Base-by-base conservation (phyloP, 1,284 basidiomycete genomes). In the Cryptococcus wingfieldii region DNA sequence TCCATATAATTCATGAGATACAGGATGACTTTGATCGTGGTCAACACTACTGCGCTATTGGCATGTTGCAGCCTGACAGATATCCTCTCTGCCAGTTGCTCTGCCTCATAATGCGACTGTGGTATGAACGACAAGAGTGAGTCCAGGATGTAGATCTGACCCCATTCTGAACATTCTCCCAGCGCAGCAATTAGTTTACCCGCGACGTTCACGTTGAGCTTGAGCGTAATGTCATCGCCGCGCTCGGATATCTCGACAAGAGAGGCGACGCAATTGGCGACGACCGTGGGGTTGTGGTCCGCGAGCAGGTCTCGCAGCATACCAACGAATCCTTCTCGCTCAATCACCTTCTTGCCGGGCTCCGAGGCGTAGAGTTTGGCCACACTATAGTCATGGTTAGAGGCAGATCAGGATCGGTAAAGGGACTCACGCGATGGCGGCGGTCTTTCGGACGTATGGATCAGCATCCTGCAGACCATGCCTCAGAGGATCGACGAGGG, bases 1-100 rank as follows among this genome's bases (percentile, higher is more conserved):
- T 92, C 89, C 87, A 98, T 98, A 77, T 98, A 99, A 77, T 98
- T 98, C 94, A 98, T 97, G 60, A 98, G 81, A 74, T 97, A 98
- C 18, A 98, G 80, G 31, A 98, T 83, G 47, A 90, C 87, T 79
- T 99, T 98, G 82, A 97, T 90, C 5, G 92, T 88, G 6, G 91
- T 90, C 19, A 98, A 82, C 0, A 98, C 94, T 25, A 98, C 95
- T 56, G 87, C 87, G 12, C 89, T 91, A 68, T 98, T 98, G 43
- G 87, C 90, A 66, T 98, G 96, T 76, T 98, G 94, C 18, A 98
- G 80, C 64, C 96, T 87, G 43, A 94, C 84, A 19, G 93, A 86
- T 58, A 98, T 89, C 38, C 93, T 86, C 74, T 98, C 96, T 4
- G 90, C 92, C 76, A 98, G 86, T 39, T 90, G 81, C 77, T 97